Evolutionary conservation across 805 yeast species (phyloP), one percentile per base, ranked within the genome.

Genomic region (Teunomyces pallodes): DNA sequence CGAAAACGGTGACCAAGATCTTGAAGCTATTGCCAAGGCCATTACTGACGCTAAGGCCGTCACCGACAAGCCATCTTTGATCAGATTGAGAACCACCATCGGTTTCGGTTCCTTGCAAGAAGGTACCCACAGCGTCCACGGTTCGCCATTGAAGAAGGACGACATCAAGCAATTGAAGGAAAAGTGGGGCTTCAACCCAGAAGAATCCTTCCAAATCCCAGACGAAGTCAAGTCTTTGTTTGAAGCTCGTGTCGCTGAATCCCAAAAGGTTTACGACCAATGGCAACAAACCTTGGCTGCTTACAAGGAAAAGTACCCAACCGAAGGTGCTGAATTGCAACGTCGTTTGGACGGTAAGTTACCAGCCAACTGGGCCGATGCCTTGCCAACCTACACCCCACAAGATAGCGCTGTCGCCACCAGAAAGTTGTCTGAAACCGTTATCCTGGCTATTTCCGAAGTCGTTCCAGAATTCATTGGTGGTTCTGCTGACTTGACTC

Each of bases 401-500:
- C 60, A 66, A 30, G 99, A 92, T 75, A 72, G 78, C 59, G 85
- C 97, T 43, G 77, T 90, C 58, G 99, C 99, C 54, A 82, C 97
- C 52, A 87, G 99, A 82, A 92, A 92, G 80, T 78, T 90, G 64
- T 87, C 96, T 46, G 97, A 92, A 79, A 77, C 77, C 58, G 89
- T 85, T 36, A 75, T 92, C 62, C 76, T 79, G 58, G 71, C 75
- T 55, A 70, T 92, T 60, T 77, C 79, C 60, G 79, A 77, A 26
- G 80, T 59, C 41, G 57, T 92, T 46, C 98, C 98, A 47, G 97
- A 90, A 79, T 75, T 92, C 55, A 75, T 92, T 65, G 97, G 97
- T 76, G 99, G 99, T 65, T 91, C 98, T 57, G 99, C 99, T 50
- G 99, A 92, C 75, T 82, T 92, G 76, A 92, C 98, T 50, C 95